Evolutionary conservation across 148 eudicot species (phyloP).

Genomic region (Chenopodium quinoa): DNA sequence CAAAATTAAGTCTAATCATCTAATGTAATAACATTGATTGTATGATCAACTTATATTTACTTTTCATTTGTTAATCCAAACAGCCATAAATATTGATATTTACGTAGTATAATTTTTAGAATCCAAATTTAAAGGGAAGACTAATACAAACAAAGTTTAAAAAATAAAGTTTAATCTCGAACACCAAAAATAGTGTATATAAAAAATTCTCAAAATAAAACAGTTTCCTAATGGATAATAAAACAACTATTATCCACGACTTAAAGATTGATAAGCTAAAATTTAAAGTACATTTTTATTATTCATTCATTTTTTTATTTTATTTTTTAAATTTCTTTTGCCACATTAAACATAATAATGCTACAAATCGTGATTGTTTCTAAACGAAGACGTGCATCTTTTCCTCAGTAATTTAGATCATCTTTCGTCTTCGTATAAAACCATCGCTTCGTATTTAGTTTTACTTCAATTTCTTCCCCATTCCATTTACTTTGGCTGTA

Average conservation of each 20-base stretch:
- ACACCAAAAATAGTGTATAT: too few relatives aligned
- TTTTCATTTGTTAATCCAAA: too few relatives aligned
- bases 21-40: too few relatives aligned
- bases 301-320: background rate
- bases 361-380: background rate
- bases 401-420: background rate
- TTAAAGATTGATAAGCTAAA: background rate
- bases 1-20: too few relatives aligned
- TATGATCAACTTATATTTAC: too few relatives aligned
- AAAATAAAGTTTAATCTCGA: too few relatives aligned
- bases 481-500: background rate
- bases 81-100: too few relatives aligned
- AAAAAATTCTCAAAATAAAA: too few relatives aligned
- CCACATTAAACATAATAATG: background rate
- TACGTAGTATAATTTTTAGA: too few relatives aligned
- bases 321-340: background rate
- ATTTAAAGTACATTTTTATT: background rate
- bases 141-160: too few relatives aligned
- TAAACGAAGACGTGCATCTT: conserved; percentile 7
- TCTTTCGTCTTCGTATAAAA: background rate
- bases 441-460: background rate
- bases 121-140: too few relatives aligned
- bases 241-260: background rate
- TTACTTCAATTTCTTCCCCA: background rate
- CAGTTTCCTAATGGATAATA: background rate